Conservation (phyloP, 805 yeast genomes). For the Wickerhamomyces hampshirensis region DNA sequence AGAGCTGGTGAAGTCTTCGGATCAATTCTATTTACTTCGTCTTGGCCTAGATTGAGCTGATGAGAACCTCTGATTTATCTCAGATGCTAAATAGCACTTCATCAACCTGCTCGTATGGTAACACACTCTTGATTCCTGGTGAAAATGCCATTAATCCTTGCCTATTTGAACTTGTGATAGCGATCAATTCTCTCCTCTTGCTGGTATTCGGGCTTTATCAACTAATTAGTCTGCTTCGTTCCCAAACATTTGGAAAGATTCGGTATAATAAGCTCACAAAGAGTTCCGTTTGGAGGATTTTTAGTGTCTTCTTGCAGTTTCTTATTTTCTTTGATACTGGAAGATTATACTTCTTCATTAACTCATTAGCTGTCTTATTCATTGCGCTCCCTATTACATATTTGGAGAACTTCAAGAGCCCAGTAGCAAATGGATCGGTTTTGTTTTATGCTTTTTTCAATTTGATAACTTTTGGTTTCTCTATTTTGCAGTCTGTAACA, state of each 20-base stretch:
- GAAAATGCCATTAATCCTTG: conserved; percentile 26
- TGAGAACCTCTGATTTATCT: no score
- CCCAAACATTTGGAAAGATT: conserved; percentile 4
- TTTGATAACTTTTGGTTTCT: conserved; percentile 39
- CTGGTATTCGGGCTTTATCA: conserved; percentile 16
- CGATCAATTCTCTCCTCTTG: conserved; percentile 8
- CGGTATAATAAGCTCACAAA: conserved; percentile 16
- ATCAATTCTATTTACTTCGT: no score
- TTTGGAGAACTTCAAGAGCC: conserved; percentile 37
- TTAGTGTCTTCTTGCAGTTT: conserved; percentile 10
- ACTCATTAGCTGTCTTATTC: conserved; percentile 14
- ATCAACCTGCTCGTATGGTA: conserved; percentile 7
- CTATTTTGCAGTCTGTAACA: conserved; percentile 34
- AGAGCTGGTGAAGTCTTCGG: no score
- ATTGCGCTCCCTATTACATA: conserved; percentile 39
- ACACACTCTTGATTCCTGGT: conserved; percentile 15
- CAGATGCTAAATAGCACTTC: not conserved
- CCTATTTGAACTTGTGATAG: conserved; percentile 13
- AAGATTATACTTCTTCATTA: conserved; percentile 5
- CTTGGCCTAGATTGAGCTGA: no score
- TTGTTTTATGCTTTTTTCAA: conserved; percentile 72
- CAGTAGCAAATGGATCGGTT: conserved; percentile 60
- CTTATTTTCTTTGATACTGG: conserved; percentile 2
- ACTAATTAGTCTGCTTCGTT: conserved; percentile 4
- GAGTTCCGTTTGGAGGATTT: conserved; percentile 9